Base-by-base conservation (phyloP, 1,139 yeast species). In the Saccharomyces pastorianus region DNA sequence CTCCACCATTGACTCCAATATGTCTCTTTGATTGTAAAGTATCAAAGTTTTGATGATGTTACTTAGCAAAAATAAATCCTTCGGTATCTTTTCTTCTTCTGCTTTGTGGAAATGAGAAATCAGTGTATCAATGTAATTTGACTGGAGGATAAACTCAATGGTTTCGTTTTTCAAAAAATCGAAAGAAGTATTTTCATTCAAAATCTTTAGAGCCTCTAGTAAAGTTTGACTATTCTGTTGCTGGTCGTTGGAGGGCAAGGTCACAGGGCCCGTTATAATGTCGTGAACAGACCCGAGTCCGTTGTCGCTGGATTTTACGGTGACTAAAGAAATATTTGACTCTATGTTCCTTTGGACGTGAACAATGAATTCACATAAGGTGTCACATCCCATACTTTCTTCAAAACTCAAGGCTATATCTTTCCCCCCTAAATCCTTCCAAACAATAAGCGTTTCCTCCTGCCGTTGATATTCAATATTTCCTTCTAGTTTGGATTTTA, bases 361-460 rank as follows among this genome's bases (percentile, higher is more conserved):
- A 23, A 88, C 80, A 46, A 90, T 78, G 65, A 88, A 90, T 52
- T 88, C 93, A 68, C 96, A 89, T 50, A 91, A 69, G 14, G 84
- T 81, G 14, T 88, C 81, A 69, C 99, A 93, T 0, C 98, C 98
- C 52, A 85, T 88, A 46, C 88, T 83, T 65, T 90, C 98, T 68
- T 93, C 97, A 70, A 93, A 93, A 52, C 95, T 87, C 47, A 93
- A 75, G 4, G 98, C 98, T 61, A 90, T 80, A 68, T 90, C 96
- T 56, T 80, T 81, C 3, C 93, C 93, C 23, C 80, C 76, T 7
- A 76, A 70, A 65, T 89, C 96, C 6, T 96, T 88, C 98, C 99
- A 93, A 23, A 93, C 96, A 23, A 93, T 88, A 51, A 93, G 74
- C 0, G 97, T 90, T 59, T 90, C 97, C 67, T 93, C 98, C 66